These are phyloP conservation scores for Martiniozyma abietophila DNA, from an alignment of 805 yeast species.

Conservation along the genomic window DNA sequence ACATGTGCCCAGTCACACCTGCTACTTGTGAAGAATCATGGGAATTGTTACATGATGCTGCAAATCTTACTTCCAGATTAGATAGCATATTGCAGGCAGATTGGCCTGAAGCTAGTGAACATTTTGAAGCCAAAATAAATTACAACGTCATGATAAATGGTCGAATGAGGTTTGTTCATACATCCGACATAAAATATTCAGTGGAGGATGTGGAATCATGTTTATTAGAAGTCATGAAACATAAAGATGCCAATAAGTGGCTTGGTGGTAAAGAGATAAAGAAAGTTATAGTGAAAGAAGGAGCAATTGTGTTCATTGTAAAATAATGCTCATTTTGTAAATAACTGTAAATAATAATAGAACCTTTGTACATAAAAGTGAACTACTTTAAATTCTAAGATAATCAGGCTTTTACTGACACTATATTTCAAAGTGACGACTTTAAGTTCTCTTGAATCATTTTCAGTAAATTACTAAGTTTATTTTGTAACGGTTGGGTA, in stretches of 20 bases:
- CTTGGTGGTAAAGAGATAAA: constrained; percentile 34
- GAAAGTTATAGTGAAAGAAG: constrained; percentile 44
- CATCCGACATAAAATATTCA: constrained; percentile 27
- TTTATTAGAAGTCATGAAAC: constrained; percentile 26
- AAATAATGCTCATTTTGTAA: constrained; percentile 6
- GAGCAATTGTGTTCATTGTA: constrained; percentile 20
- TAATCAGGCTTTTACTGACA: not conserved
- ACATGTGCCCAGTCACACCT: constrained; percentile 77
- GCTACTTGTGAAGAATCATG: constrained; percentile 75
- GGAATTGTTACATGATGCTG: constrained; percentile 35
- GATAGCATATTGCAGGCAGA: constrained; percentile 41
- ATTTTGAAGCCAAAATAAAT: constrained; percentile 28
- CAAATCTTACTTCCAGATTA: not conserved
- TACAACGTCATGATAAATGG: constrained; percentile 71
- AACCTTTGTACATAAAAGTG: not conserved
- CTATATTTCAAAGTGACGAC: not conserved
- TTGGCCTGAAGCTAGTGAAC: constrained; percentile 54
- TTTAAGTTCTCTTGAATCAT: too few relatives aligned
- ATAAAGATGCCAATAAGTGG: constrained; percentile 33
- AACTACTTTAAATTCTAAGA: not conserved
- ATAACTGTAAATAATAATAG: not conserved
- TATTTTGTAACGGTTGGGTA: too few relatives aligned
- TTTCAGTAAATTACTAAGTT: too few relatives aligned
- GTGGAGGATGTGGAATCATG: constrained; percentile 27
- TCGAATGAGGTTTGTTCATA: constrained; percentile 42